Base-by-base conservation (phyloP, 176 grass and related monocot species). In the Eleusine indica region DNA sequence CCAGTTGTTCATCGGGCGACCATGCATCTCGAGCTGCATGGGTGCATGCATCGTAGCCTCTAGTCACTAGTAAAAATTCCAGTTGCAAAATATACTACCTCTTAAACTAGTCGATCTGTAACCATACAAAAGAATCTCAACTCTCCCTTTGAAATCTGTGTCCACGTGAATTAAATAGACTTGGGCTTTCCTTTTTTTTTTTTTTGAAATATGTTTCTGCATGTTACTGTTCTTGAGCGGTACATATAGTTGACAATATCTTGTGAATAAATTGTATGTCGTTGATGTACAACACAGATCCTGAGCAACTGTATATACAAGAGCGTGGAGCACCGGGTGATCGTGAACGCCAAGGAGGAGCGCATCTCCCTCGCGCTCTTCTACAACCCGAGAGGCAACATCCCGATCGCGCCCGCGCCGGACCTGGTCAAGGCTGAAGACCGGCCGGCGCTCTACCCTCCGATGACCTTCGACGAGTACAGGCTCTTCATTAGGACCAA, bases 381-480 rank as follows among this genome's bases (percentile, higher is more conserved):
- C 89, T 98, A 91, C 93, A 95, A 95, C 85, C 95, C 95, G 2
- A 81, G 74, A 32, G 80, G 82, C 28, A 89, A 95, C 87, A 3
- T 91, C 21, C 90, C 79, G 47, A 48, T 98, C 5, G 80, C 78
- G 32, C 92, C 95, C 29, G 91, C 80, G 19, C 17, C 58, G 8
- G 79, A 95, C 85, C 73, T 95, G 29, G 67, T 91, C 67, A 58
- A 51, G 46, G 77, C 87, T 17, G 54, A 21, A 32, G 84, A 88
- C n/a, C 81, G 82, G n/a, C 92, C 87, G 13, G 21, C 89, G 11
- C 91, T 93, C 46, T 98, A 98, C 75, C 86, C 69, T 9, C 19
- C 91, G 9, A 98, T 91, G 92, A 95, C 95, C 76, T 98, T 88
- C 76, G 40, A 86, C 38, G 82, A 98, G 80, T 98, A 98, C 82